Percentiles rank a stretch among this genome's conserved stretches.
phyloP scores from a whole-genome alignment of 2,329 filamentous ascomycete species.

The Didymella glomerata region DNA sequence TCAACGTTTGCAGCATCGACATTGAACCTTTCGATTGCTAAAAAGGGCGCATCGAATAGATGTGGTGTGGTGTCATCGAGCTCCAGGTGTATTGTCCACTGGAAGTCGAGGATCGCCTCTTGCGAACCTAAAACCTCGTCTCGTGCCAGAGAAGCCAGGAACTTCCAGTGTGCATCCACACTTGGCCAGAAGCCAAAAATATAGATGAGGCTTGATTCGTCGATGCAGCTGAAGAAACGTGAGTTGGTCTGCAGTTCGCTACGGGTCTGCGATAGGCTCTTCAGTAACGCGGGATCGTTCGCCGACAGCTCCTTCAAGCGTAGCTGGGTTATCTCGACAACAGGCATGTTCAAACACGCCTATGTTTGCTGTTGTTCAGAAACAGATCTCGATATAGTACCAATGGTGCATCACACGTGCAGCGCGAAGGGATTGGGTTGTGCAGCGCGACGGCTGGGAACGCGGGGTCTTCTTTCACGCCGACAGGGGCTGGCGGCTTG shows the following conservation, averaged over 20 bases:
- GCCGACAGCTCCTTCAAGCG: constrained; percentile 34
- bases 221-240: constrained; percentile 41
- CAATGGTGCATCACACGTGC: constrained; percentile 29
- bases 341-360: constrained; percentile 30
- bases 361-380: not conserved
- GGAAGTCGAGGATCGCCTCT: constrained; percentile 41
- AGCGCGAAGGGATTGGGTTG: constrained; percentile 18
- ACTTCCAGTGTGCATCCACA: constrained; percentile 39
- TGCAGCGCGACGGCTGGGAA: constrained; percentile 28
- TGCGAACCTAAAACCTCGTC: constrained; percentile 41
- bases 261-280: constrained; percentile 42
- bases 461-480: constrained; percentile 22
- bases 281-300: constrained; percentile 33
- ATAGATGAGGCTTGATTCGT: constrained; percentile 40
- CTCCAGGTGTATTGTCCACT: constrained; percentile 42
- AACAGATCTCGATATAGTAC: constrained; percentile 2
- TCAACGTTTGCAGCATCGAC: constrained; percentile 25
- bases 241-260: constrained; percentile 38
- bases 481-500: constrained; percentile 28
- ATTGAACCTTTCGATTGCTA: constrained; percentile 35
- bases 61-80: constrained; percentile 32
- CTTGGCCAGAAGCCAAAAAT: constrained; percentile 45
- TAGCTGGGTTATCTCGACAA: constrained; percentile 43
- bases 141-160: constrained; percentile 39
- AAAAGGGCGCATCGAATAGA: constrained; percentile 37